Base-by-base conservation (phyloP, 2,329 filamentous ascomycete genomes). In the Colletotrichum karsti region DNA sequence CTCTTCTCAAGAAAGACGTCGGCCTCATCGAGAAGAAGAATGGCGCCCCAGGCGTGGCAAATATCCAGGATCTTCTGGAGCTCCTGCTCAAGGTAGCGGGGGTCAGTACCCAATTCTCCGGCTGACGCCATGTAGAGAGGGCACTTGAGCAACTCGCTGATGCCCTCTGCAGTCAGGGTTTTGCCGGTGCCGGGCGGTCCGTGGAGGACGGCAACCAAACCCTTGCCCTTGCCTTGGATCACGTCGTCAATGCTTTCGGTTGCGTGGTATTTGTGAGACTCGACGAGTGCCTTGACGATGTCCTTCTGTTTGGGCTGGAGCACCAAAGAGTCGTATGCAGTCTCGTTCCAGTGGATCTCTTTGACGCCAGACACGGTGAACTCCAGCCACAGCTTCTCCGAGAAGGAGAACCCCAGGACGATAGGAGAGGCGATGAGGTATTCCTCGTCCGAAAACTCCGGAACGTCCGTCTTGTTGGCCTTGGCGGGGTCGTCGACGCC, bases 371-470 rank as follows among this genome's bases (percentile, higher is more conserved):
- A 93, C 20, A 98, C 91, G 0, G 90, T 91, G 73, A 97, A 94
- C 77, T 97, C 93, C 0, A 97, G 87, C 95, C 94, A 98, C 9
- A 93, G 84, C 80, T 97, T 97, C 79, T 97, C 93, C 1, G 89
- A 90, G 77, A 97, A 97, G 1, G 93, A 89, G 73, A 97, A 97
- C 0, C 94, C 95, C 2, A 97, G 86, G 0, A 97, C 93, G 1
- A 97, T 90, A 0, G 94, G 92, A 2, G 93, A 95, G 2, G 94
- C 91, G 54, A 97, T 91, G 6, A 97, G 83, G 24, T 96, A 91
- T 72, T 97, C 93, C 69, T 97, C 93, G 54, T 96, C 93, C 0
- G 87, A 92, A 76, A 96, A 95, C 20, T 87, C 83, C 2, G 85
- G 85, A 3, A 77, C 69, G 15, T 72, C 72, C 61, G 79, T 79